Evolutionary conservation across 148 eudicot genomes (phyloP), one percentile per base, ranked within the genome.

Genomic region (Suaeda aralocaspica): DNA sequence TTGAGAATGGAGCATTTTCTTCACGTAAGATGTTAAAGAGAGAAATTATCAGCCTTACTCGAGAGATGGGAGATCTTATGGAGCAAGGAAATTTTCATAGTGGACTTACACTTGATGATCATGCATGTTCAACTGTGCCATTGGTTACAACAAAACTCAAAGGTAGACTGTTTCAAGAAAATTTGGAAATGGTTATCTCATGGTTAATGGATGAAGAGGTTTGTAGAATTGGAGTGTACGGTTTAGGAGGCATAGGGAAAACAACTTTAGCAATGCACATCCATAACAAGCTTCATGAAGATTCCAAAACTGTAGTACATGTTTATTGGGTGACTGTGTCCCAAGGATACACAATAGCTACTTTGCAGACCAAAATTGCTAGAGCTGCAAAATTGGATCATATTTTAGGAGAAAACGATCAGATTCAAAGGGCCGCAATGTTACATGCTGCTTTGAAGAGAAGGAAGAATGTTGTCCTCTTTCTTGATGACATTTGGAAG

Each of bases 401-500:
- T 22, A 45, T 68, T 22, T 56, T 56, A 68, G 39, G n/a, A 19
- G 48, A 31, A 33, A 31, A n/a, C n/a, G n/a, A n/a, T n/a, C n/a
- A n/a, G n/a, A n/a, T n/a, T n/a, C n/a, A n/a, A n/a, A 68, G 48
- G 11, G 72, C 72, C 1, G 72, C 72, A 14, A 6, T 33, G 30
- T 24, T 68, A 39, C 55, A 1, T 53, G 34, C 48, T 33, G 61
- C 61, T 8, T 55, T 68, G 39, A 68, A 68, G 62, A 33, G 55
- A 36, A 52, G 72, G 62, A 68, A 68, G 61, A 68, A 21, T n/a
- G 72, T 68, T 33, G 60, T 68, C 30, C 50, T 68, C 6, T 53
- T 68, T 21, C 72, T 68, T 52, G 72, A 68, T 24, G 72, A 53
- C 50, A 68, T 68, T 60, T 68, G 72, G 72, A 51, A 55, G 49